A percentile compares a stretch with the other conserved stretches of the same genome.
Evolutionary conservation across 345 rosid genomes (phyloP).

Genomic region (Citrus cavaleriei): DNA sequence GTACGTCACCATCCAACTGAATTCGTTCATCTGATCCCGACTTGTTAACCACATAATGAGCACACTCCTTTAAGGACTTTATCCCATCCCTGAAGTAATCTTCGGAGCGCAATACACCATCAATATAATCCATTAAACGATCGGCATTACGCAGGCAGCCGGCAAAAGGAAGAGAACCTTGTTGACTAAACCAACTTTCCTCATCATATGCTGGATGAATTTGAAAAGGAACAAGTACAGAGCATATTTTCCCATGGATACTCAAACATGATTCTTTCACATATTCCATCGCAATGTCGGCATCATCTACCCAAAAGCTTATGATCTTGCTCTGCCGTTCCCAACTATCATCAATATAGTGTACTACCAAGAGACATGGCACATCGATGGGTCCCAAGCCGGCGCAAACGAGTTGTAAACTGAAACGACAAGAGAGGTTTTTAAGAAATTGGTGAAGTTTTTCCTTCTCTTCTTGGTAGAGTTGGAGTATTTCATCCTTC

Average conservation of each 20-base stretch:
- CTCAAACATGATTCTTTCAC: not conserved
- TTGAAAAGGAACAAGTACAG: not conserved
- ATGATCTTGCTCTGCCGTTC: no score
- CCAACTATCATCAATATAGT: not conserved
- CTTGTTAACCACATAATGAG: not conserved
- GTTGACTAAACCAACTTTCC: not conserved
- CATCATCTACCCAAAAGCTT: no score
- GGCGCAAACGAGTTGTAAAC: not conserved
- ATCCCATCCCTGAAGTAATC: not conserved
- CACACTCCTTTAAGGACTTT: not conserved
- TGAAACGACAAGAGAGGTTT: not conserved
- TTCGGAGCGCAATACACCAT: accelerated
- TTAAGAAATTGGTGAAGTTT: no score
- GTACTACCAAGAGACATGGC: not conserved
- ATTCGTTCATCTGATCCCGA: not conserved
- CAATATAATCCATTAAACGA: no score
- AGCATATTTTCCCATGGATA: not conserved
- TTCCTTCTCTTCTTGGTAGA: not conserved
- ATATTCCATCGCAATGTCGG: no score
- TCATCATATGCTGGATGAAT: not conserved
- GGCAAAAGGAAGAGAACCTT: not conserved
- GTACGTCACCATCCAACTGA: no score
- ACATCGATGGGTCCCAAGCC: no score
- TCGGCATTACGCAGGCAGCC: no score
- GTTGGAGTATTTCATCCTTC: not conserved